These are phyloP conservation scores for Anisodus acutangulus DNA, from an alignment of 257 asterid genomes.

Conservation along the genomic window DNA sequence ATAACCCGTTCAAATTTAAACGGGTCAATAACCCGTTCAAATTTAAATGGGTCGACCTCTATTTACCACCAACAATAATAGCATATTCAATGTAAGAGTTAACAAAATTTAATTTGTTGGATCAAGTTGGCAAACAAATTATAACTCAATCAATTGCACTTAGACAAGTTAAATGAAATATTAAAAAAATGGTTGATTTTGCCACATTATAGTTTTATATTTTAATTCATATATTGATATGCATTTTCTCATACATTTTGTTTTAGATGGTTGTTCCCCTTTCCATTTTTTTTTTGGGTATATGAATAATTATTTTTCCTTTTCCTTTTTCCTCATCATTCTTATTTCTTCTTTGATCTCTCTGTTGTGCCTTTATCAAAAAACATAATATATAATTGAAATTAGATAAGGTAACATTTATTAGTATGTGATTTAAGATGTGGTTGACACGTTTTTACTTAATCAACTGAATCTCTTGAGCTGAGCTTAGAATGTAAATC, in stretches of 20 bases:
- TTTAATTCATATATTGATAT: neutral
- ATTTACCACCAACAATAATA: too few relatives aligned
- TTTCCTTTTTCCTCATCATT: neutral
- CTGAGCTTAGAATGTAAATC: neutral
- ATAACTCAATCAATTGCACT: neutral
- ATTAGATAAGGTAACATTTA: neutral
- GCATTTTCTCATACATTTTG: neutral
- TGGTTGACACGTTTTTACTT: neutral
- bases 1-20: too few relatives aligned
- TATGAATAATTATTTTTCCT: neutral
- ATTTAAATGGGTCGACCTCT: too few relatives aligned
- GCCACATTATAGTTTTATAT: neutral
- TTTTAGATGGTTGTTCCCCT: neutral
- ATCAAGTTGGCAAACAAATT: neutral
- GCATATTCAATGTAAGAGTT: too few relatives aligned
- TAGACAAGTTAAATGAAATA: neutral
- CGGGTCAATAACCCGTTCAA: too few relatives aligned
- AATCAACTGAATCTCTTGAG: neutral
- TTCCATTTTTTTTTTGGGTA: neutral
- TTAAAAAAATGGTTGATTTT: neutral
- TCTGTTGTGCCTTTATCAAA: neutral
- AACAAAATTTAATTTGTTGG: too few relatives aligned
- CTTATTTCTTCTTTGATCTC: neutral
- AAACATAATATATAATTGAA: neutral
- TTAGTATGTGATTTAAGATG: neutral